Base-by-base conservation (phyloP, 176 grass and related monocot genomes). In the Oryza meyeriana region DNA sequence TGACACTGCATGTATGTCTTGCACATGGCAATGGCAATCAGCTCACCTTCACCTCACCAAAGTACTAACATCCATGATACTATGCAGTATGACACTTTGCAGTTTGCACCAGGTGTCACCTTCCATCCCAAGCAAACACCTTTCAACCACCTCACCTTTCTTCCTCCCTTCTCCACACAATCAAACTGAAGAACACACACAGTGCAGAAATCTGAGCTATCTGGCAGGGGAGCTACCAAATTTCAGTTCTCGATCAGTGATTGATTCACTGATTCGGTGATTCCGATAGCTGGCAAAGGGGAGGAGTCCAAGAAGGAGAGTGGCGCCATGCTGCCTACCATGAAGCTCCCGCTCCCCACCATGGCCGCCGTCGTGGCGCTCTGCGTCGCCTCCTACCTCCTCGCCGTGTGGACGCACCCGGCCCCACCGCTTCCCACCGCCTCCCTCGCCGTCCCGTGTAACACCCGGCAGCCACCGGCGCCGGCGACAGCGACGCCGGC, bases 361-460 rank as follows among this genome's bases (percentile, higher is more conserved):
- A 33, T 70, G n/a, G 63, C 58, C 71, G 61, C 63, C 44, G 63
- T 76, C 58, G 57, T 38, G 2, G 59, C 42, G 17, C 71, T 76
- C 44, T 76, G 55, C 71, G 59, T 29, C 71, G 55, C 69, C n/a
- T 33, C 81, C 25, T 78, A 72, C 18, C 86, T 88, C 57, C 61
- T 78, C 75, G 58, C 74, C 52, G 36, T 20, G n/a, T 79, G 55
- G 44, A 29, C 44, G 38, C 72, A 35, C 66, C 64, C 66, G 4
- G 18, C 69, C 14, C 22, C 20, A 4, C 75, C 32, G 17, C 55
- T 58, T 10, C 39, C 68, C 30, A 32, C 64, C 57, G 32, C 39
- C 34, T 59, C 61, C 79, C 79, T 72, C 29, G 44, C 65, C 62
- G 44, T 58, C 62, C 73, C 18, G 12, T 71, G 32, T 63, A 28